phyloP scores from a whole-genome alignment of 495 filamentous ascomycete species.

The Lophium mytilinum region DNA sequence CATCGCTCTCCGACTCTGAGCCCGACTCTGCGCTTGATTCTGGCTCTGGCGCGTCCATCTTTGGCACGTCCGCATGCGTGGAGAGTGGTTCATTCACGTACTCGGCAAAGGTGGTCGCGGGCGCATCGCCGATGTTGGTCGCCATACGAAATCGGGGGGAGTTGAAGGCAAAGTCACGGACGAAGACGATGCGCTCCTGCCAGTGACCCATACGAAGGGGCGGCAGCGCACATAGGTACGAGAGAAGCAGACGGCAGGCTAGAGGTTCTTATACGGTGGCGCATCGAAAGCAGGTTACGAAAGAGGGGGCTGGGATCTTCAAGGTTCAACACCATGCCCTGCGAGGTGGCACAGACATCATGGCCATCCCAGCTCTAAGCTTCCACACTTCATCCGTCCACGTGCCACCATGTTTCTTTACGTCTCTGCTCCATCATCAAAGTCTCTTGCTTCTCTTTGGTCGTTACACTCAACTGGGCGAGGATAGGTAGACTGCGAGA shows the following conservation, averaged over 20 bases:
- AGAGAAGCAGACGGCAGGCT: neutral
- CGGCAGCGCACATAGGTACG: neutral
- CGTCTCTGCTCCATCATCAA: too few relatives aligned
- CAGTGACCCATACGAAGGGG: conserved; percentile 24
- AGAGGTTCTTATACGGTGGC: too few relatives aligned
- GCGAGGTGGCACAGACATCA: too few relatives aligned
- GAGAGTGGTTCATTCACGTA: conserved; percentile 27
- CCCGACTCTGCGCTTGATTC: neutral
- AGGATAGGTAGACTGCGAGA: too few relatives aligned
- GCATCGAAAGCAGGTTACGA: too few relatives aligned
- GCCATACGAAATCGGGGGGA: conserved; percentile 34
- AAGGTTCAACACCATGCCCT: too few relatives aligned
- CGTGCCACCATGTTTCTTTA: too few relatives aligned
- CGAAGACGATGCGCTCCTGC: conserved; percentile 30
- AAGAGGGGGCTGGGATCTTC: too few relatives aligned
- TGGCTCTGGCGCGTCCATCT: neutral
- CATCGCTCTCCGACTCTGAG: conserved; percentile 2
- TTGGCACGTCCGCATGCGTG: neutral
- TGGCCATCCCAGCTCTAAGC: too few relatives aligned
- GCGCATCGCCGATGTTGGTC: conserved; percentile 32
- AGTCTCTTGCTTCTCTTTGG: too few relatives aligned
- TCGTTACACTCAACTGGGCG: too few relatives aligned
- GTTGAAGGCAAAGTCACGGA: conserved; percentile 38
- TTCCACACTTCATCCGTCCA: too few relatives aligned
- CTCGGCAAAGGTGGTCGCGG: conserved; percentile 40